Base-by-base conservation (phyloP, 106 monocot genomes). In the Vanilla planifolia region DNA sequence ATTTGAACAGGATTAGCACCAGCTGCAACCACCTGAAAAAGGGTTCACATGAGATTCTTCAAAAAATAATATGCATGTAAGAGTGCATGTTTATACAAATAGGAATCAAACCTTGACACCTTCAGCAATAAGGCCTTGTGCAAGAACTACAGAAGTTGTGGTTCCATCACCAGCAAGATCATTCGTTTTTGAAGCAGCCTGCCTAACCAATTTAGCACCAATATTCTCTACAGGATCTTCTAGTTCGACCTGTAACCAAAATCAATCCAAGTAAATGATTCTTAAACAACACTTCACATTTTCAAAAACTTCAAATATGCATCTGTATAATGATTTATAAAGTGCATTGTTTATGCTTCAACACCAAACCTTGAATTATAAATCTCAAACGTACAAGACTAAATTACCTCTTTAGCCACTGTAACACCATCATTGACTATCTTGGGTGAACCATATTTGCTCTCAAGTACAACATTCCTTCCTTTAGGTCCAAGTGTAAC, bases 391-490 rank as follows among this genome's bases (percentile, higher is more conserved):
- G n/a, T 37, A 37, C 37, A 37, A 37, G 7, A 10, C 8, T 36
- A 26, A 22, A 14, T 23, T 81, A 96, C 96, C 91, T 96, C 96
- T 59, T 63, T 96, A 9, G 91, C 90, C 13, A 96, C 96, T 17
- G 96, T 96, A 23, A 91, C 96, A 33, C 96, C 96, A 73, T 96
- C 96, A 73, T 96, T 96, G 8, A 96, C 90, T 70, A 96, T 96
- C 62, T 77, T 96, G 29, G 96, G 95, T n/a, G 96, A 91, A 17
- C 90, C 96, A 70, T 91, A 96, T 71, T 96, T 96, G 81, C 96
- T 96, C 68, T 96, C 96, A 28, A 96, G 61, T 59, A 96, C 96
- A 51, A 96, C 96, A 77, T 96, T 96, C 45, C 96, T 90, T 0
- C 96, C 96, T 62, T 96, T 96, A 7, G 96, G 96, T 34, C 96